Evolutionary conservation across 1,139 yeast genomes (phyloP).

Genomic region (Candida sanyaensis): DNA sequence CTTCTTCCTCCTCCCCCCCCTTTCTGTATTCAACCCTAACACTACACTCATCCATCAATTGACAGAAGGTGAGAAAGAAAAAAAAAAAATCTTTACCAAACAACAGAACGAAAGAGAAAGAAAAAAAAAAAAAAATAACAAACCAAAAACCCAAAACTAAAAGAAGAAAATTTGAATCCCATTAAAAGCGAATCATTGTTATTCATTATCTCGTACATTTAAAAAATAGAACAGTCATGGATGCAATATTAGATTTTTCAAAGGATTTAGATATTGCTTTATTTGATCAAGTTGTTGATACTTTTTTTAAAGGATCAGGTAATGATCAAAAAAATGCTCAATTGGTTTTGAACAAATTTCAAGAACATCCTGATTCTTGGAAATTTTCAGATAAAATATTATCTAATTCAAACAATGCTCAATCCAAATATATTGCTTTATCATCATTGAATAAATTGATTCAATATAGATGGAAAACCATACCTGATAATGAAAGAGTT

Average conservation of each 20-base stretch:
- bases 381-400: constrained; percentile 87
- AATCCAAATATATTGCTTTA: constrained; percentile 89
- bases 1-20: background rate
- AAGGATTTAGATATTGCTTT: constrained; percentile 77
- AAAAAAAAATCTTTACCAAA: background rate
- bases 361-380: constrained; percentile 96
- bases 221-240: constrained; percentile 51
- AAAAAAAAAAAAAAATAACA: constrained; percentile 2
- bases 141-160: constrained; percentile 4
- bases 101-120: background rate
- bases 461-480: constrained; percentile 89
- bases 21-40: too few species aligned
- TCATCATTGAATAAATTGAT: constrained; percentile 88
- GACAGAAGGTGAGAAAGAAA: background rate
- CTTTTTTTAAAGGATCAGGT: constrained; percentile 86
- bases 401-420: constrained; percentile 76
- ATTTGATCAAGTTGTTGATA: constrained; percentile 80
- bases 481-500: constrained; percentile 80
- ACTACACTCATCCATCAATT: background rate
- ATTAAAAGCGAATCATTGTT: too few species aligned
- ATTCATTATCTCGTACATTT: too few species aligned
- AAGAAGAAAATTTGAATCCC: background rate
- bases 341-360: constrained; percentile 79
- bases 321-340: constrained; percentile 84
- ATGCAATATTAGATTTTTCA: constrained; percentile 82